Evolutionary conservation across 306 rosid genomes (phyloP), one percentile per base, ranked within the genome.

Genomic region (Castanopsis chinensis): DNA sequence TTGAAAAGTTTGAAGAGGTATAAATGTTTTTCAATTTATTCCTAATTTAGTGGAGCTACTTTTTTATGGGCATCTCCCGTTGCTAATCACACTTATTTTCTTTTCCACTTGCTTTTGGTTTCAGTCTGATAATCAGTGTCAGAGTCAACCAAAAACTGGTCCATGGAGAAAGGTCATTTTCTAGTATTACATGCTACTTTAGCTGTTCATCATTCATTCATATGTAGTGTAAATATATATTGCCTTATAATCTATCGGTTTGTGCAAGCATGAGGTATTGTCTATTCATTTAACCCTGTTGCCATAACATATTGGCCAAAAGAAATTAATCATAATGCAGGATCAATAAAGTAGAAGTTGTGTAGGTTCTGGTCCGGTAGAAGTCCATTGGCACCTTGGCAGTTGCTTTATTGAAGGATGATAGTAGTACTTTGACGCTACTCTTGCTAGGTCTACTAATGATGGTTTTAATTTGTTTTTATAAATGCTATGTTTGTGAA

Each of bases 1-100:
- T 96, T 80, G 99, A 96, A 72, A 91, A 93, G 89, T 96, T 96
- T 69, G 99, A 96, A 53, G 99, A 96, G 96, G 99, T 96, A 86
- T 72, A 32, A 82, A 71, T 72, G 70, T 23, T 64, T 55, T 53
- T 78, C 20, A 53, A 17, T 57, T 79, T 74, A 74, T 84, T 76
- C 18, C 74, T 53, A 37, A 74, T 68, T 79, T 72, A 69, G 73
- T 73, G 7, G 69, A 55, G 82, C 74, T 73, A 64, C 28, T 68
- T 58, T 28, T 73, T 32, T 57, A 71, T 17, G 45, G 83, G 72
- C 58, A 41, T 61, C 35, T 83, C 67, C 41, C 37, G 13, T 75
- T 81, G 33, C 78, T 83, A 58, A 70, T 37, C 10, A n/a, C 49
- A 69, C 72, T 84, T 78, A 4, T 84, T 30, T 74, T 35, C 80